These are phyloP conservation scores for Phylloporus sp. DNA, from an alignment of 768 basidiomycete genomes.

Conservation along the genomic window DNA sequence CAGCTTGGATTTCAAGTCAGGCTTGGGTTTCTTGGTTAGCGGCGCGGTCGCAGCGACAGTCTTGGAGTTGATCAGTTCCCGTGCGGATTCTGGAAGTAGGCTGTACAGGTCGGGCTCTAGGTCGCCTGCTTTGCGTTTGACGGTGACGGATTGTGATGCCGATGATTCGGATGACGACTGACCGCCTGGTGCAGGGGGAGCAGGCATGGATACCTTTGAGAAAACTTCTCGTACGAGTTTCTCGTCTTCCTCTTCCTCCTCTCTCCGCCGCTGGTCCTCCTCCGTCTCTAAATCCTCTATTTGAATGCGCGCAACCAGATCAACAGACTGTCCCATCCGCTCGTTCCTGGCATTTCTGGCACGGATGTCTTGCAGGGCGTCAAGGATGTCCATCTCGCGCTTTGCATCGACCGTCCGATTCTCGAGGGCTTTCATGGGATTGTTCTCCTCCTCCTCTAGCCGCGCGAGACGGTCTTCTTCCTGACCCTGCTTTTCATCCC, in stretches of 20 bases:
- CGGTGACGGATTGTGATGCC: conserved; percentile 45
- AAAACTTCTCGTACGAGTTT: conserved; percentile 83
- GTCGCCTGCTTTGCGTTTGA: conserved; percentile 84
- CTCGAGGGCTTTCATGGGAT: conserved; percentile 96
- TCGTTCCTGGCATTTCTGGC: conserved; percentile 87
- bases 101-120: conserved; percentile 66
- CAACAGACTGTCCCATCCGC: conserved; percentile 68
- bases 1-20: conserved; percentile 54
- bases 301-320: conserved; percentile 58
- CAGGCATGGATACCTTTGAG: conserved; percentile 55
- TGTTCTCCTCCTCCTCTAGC: conserved; percentile 89
- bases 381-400: conserved; percentile 97
- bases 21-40: conserved; percentile 57
- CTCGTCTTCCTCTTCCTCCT: conserved; percentile 90
- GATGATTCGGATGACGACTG: conserved; percentile 24
- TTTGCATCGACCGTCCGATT: conserved; percentile 89
- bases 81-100: conserved; percentile 61
- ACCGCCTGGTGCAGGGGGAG: conserved; percentile 1
- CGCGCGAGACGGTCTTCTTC: conserved; percentile 83
- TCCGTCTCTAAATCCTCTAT: conserved; percentile 71
- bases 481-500: conserved; percentile 71
- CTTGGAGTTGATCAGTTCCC: conserved; percentile 53
- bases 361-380: conserved; percentile 89
- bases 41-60: conserved; percentile 33
- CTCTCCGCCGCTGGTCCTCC: conserved; percentile 64